Base-by-base conservation (phyloP, 2,329 filamentous ascomycete genomes). In the Fusarium anguioides region DNA sequence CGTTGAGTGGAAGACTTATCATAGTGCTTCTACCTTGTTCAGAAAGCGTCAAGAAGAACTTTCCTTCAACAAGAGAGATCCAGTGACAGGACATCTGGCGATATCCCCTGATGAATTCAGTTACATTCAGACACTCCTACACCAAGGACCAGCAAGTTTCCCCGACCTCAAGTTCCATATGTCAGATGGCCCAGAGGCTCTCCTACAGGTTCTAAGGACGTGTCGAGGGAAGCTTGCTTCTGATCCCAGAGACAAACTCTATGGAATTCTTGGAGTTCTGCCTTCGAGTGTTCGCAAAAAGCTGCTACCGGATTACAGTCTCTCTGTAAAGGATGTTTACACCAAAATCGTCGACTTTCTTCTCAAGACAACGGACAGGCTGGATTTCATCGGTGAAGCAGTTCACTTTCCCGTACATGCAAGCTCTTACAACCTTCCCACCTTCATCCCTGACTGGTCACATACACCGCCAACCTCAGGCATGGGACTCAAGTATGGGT, bases 401-500 rank as follows among this genome's bases (percentile, higher is more conserved):
- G 35, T 67, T 2, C 57, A 66, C 8, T 66, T 64, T 4, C 64
- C 64, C 2, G 24, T 48, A 3, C 47, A 59, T 1, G 50, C 35
- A 2, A 62, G 56, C n/a, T 51, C 62, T 3, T 18, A 35, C 3
- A 63, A 58, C 6, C 9, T 66, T 2, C 64, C 64, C 1, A 58
- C 64, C 0, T 66, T 66, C 14, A 57, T 66, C 12, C 64, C 64
- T 1, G 64, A 66, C 39, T 66, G 64, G 64, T 66, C 64, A 1
- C 58, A 66, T 20, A 18, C 59, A 4, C 63, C 63, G 0, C 57
- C 58, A 20, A 67, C 64, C 7, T 51, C 57, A 6, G 45, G 57
- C 5, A 46, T 66, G 46, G 64, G 57, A 0, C 47, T 26, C n/a
- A 58, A 46, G 3, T 66, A 67, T 11, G 53, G 40, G 2, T 66